These are phyloP conservation scores for Phoenix roebelenii DNA, from an alignment of 176 grass and related monocot genomes.

Conservation along the genomic window DNA sequence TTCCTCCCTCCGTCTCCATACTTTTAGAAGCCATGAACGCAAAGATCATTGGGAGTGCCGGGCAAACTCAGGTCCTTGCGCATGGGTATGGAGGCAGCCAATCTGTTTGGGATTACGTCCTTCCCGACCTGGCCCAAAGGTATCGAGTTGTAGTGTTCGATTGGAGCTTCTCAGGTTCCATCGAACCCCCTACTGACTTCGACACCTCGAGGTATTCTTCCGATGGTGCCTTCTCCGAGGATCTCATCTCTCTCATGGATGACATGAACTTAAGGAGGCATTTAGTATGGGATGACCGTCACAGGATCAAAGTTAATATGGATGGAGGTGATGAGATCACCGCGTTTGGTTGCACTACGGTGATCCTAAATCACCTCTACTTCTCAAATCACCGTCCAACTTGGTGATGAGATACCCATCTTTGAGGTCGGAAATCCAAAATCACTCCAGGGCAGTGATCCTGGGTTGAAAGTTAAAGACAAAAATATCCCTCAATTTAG, in stretches of 20 bases:
- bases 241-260: conserved; percentile 51
- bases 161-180: conserved; percentile 50
- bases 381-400: too few relatives aligned
- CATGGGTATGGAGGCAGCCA: conserved; percentile 73
- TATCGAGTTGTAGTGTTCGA: conserved; percentile 73
- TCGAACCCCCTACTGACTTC: not conserved
- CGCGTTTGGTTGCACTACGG: too few relatives aligned
- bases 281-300: too few relatives aligned
- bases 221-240: conserved; percentile 40
- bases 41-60: conserved; percentile 42
- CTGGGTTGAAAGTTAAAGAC: too few relatives aligned
- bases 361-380: too few relatives aligned
- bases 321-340: too few relatives aligned
- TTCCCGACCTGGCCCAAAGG: conserved; percentile 35
- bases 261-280: conserved; percentile 17
- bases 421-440: too few relatives aligned
- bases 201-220: conserved; percentile 17
- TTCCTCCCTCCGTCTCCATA: not conserved
- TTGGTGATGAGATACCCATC: too few relatives aligned
- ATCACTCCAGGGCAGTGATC: too few relatives aligned
- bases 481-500: too few relatives aligned
- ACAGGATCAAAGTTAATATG: too few relatives aligned
- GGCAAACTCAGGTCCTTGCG: conserved; percentile 45
- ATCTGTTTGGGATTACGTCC: conserved; percentile 49
- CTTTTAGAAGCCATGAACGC: conserved; percentile 27